A percentile compares a stretch with the other conserved stretches of the same genome.
Evolutionary conservation across 2,329 filamentous ascomycete species (phyloP).

Genomic region (Exophiala viscosa): DNA sequence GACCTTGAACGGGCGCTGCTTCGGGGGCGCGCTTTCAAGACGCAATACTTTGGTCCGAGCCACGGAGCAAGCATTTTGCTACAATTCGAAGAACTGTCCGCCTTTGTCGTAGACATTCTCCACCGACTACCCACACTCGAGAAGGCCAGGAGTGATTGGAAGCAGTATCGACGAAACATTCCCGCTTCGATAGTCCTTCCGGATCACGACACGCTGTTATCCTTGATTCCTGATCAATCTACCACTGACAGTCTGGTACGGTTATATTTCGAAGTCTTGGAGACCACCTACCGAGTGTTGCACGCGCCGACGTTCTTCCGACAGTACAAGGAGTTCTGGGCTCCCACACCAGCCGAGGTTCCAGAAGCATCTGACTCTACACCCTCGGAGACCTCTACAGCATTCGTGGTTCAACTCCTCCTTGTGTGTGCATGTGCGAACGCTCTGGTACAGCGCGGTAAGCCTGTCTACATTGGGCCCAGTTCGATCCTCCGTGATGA

Average conservation of each 20-base stretch:
- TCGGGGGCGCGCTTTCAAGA: slow-evolving; percentile 27
- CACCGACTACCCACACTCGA: slow-evolving; percentile 18
- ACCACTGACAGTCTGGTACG: slow-evolving; percentile 23
- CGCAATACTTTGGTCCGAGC: slow-evolving; percentile 28
- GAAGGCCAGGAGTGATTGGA: slow-evolving; percentile 20
- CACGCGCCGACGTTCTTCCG: slow-evolving; percentile 56
- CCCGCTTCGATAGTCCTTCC: slow-evolving; percentile 7
- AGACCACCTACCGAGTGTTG: slow-evolving; percentile 56
- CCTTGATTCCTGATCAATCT: slow-evolving; percentile 23
- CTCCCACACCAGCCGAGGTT: neutral
- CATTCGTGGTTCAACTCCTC: slow-evolving; percentile 25
- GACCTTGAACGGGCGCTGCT: slow-evolving; percentile 26
- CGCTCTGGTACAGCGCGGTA: slow-evolving; percentile 13
- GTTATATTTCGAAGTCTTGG: slow-evolving; percentile 49
- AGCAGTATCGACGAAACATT: slow-evolving; percentile 15
- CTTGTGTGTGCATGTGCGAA: slow-evolving; percentile 22
- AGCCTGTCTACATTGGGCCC: slow-evolving; percentile 18
- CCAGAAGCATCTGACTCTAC: no score
- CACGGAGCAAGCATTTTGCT: slow-evolving; percentile 25
- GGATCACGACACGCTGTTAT: slow-evolving; percentile 20
- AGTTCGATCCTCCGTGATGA: slow-evolving; percentile 19
- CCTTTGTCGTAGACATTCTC: slow-evolving; percentile 27
- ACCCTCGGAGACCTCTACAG: slow-evolving; percentile 16
- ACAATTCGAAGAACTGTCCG: slow-evolving; percentile 28
- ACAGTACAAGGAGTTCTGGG: slow-evolving; percentile 56